These are phyloP conservation scores for Litchi chinensis DNA, from an alignment of 345 rosid species.

Conservation along the genomic window DNA sequence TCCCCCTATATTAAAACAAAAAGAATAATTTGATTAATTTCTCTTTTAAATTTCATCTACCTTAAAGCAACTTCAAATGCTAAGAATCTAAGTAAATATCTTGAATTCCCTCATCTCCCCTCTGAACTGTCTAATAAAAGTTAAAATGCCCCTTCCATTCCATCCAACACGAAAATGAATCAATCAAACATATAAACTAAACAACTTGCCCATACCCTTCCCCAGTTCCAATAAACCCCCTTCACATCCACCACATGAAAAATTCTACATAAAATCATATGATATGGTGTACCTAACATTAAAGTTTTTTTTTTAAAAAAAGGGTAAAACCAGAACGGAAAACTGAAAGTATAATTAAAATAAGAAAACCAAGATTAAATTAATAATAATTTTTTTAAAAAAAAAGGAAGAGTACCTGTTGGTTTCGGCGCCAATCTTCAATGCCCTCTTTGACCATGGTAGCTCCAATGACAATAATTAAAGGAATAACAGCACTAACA, in stretches of 20 bases:
- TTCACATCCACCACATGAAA: neutral
- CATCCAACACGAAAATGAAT: neutral
- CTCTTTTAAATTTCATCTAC: neutral
- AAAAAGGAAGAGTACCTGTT: constrained; percentile 54
- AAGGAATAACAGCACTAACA: constrained; percentile 70
- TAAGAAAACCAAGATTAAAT: neutral
- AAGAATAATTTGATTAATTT: neutral
- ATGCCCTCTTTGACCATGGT: constrained; percentile 90
- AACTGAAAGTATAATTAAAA: neutral
- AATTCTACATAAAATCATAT: too few species aligned
- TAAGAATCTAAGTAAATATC: neutral
- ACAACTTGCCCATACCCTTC: neutral
- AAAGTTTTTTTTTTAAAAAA: neutral
- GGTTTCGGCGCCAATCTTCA: constrained; percentile 82
- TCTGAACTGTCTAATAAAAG: neutral
- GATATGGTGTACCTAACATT: too few species aligned
- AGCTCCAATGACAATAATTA: constrained; percentile 70
- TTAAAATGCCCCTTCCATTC: too few species aligned
- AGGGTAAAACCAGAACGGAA: neutral
- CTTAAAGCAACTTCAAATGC: neutral
- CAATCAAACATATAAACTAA: neutral
- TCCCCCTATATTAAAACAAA: neutral
- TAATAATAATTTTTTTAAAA: neutral
- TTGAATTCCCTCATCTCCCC: neutral
- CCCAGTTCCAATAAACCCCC: neutral